phyloP scores from a whole-genome alignment of 1,139 yeast genomes.

The Pichia sp. region DNA sequence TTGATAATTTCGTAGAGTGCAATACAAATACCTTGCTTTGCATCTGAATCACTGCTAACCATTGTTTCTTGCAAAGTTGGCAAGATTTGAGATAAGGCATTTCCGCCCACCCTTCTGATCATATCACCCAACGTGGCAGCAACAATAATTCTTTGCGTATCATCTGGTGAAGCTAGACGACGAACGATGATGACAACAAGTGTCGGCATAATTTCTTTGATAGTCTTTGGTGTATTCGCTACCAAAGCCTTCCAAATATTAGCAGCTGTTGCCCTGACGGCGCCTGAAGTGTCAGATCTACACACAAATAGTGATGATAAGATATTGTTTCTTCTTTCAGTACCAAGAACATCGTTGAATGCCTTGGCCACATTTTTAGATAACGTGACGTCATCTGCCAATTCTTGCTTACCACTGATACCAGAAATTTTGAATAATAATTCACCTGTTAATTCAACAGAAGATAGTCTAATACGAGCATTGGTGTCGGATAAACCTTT shows the following conservation, averaged over 20 bases:
- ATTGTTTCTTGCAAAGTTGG: slow-evolving; percentile 78
- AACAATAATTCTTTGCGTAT: slow-evolving; percentile 77
- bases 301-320: slow-evolving; percentile 83
- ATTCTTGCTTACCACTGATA: slow-evolving; percentile 64
- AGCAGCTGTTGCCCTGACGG: slow-evolving; percentile 86
- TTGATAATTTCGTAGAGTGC: slow-evolving; percentile 83
- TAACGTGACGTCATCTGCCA: slow-evolving; percentile 54
- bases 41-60: slow-evolving; percentile 61
- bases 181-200: slow-evolving; percentile 76
- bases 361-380: slow-evolving; percentile 61
- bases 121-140: slow-evolving; percentile 93
- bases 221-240: slow-evolving; percentile 93
- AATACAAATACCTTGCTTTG: slow-evolving; percentile 94
- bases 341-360: slow-evolving; percentile 76
- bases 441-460: slow-evolving; percentile 97
- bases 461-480: slow-evolving; percentile 85
- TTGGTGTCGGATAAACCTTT: slow-evolving; percentile 78
- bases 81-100: slow-evolving; percentile 75
- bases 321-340: slow-evolving; percentile 82
- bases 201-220: slow-evolving; percentile 85
- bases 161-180: slow-evolving; percentile 76
- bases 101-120: slow-evolving; percentile 91
- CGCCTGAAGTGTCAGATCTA: slow-evolving; percentile 84
- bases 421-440: slow-evolving; percentile 93
- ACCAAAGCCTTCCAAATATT: slow-evolving; percentile 98